Percentiles rank a stretch among this genome's conserved stretches.
These are phyloP conservation scores for Coleophoma eucalyptorum DNA, from an alignment of 2,329 filamentous ascomycete species.

Conservation along the genomic window DNA sequence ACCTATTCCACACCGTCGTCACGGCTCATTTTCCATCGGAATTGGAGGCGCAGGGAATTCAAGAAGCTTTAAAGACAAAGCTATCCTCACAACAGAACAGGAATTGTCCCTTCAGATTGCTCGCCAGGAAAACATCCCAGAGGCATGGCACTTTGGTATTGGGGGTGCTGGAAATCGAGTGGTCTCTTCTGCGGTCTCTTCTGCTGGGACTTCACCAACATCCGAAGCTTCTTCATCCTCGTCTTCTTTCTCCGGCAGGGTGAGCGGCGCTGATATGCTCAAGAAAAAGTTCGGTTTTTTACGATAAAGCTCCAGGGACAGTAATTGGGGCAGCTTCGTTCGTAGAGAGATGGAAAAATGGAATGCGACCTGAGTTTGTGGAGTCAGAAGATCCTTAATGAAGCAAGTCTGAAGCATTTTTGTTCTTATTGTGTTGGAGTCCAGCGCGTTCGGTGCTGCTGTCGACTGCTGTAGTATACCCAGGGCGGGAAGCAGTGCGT, in stretches of 20 bases:
- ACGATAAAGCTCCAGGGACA: too few relatives aligned
- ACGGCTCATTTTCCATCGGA: not conserved
- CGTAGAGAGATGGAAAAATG: too few relatives aligned
- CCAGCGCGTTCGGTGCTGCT: too few relatives aligned
- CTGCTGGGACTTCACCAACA: not conserved
- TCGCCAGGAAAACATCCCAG: not conserved
- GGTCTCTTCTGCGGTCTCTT: not conserved
- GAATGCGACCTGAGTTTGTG: too few relatives aligned
- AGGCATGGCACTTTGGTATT: conserved; percentile 11
- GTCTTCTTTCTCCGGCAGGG: not conserved
- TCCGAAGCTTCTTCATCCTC: not conserved
- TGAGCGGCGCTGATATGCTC: conserved; percentile 8
- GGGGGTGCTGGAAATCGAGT: conserved; percentile 19
- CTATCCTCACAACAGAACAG: not conserved
- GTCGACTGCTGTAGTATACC: too few relatives aligned
- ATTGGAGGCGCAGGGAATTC: not conserved
- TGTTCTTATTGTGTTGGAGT: too few relatives aligned
- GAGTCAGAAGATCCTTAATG: too few relatives aligned
- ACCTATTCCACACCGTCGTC: not conserved
- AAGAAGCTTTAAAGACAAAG: not conserved
- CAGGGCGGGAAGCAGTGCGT: too few relatives aligned
- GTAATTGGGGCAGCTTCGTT: too few relatives aligned
- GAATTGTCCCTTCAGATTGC: not conserved
- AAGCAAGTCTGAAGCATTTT: too few relatives aligned
- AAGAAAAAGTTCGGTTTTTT: conserved; percentile 2